phyloP scores from a whole-genome alignment of 345 rosid species.

The Pseudoturritis turrita region DNA sequence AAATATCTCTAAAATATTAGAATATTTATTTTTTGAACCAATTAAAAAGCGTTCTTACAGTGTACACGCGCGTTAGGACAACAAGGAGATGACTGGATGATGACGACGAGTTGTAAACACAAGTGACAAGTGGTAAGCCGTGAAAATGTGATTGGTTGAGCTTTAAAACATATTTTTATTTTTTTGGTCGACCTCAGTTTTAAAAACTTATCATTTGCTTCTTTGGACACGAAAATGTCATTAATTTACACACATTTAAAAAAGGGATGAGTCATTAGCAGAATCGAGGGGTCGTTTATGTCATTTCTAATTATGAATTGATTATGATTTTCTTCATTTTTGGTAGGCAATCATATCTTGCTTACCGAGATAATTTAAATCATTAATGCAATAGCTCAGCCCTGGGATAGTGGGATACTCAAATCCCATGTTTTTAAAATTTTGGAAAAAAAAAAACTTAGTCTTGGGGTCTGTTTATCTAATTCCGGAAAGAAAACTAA shows the following conservation, averaged over 20 bases:
- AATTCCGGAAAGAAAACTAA: neutral
- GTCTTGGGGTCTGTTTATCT: neutral
- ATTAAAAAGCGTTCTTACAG: neutral
- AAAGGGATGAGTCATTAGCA: slow-evolving; percentile 2
- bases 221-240: slow-evolving; percentile 10
- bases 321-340: neutral
- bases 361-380: slow-evolving; percentile 1
- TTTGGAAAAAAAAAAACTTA: neutral
- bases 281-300: neutral
- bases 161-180: neutral
- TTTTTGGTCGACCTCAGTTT: neutral
- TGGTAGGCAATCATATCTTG: slow-evolving; percentile 15
- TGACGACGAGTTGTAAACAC: slow-evolving; percentile 11
- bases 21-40: too few species aligned
- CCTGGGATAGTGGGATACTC: neutral
- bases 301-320: neutral
- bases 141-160: neutral
- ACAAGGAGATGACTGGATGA: slow-evolving; percentile 22
- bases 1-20: too few species aligned
- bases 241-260: neutral
- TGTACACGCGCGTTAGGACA: slow-evolving; percentile 8
- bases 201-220: neutral
- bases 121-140: slow-evolving; percentile 1
- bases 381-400: slow-evolving; percentile 8
- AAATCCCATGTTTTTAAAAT: neutral